A percentile compares a stretch with the other conserved stretches of the same genome.
phyloP scores from a whole-genome alignment of 2,329 filamentous ascomycete genomes.

The Phialophora verrucosa region DNA sequence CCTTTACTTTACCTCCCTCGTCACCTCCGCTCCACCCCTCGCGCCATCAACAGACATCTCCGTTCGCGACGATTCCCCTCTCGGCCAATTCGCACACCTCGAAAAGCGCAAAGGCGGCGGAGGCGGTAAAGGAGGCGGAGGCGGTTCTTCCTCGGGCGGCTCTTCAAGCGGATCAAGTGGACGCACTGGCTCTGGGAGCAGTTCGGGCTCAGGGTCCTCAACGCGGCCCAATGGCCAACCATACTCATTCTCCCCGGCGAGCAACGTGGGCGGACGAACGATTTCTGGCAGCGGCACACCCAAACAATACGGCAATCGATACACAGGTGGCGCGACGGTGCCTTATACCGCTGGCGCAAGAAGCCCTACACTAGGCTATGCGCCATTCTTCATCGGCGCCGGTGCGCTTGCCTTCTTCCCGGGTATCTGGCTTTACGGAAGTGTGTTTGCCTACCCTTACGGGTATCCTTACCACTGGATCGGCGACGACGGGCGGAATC shows the following conservation, averaged over 20 bases:
- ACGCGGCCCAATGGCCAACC: slow-evolving; percentile 27
- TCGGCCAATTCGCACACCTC: slow-evolving; percentile 31
- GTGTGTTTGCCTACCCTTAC: slow-evolving; percentile 61
- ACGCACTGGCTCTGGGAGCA: slow-evolving; percentile 16
- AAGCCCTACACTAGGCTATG: slow-evolving; percentile 55
- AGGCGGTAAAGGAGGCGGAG: slow-evolving; percentile 35
- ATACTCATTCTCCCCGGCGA: slow-evolving; percentile 35
- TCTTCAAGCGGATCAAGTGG: slow-evolving; percentile 11
- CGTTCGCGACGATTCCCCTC: slow-evolving; percentile 25
- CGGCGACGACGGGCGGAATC: slow-evolving; percentile 44
- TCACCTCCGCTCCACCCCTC: slow-evolving; percentile 28
- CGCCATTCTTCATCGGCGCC: slow-evolving; percentile 56
- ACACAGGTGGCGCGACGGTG: slow-evolving; percentile 59
- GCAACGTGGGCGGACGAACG: slow-evolving; percentile 44
- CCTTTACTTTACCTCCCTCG: slow-evolving; percentile 27
- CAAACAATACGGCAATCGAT: slow-evolving; percentile 59
- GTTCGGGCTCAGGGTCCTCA: slow-evolving; percentile 22
- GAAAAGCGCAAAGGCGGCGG: slow-evolving; percentile 41
- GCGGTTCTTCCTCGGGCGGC: slow-evolving; percentile 22
- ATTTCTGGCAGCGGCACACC: slow-evolving; percentile 49
- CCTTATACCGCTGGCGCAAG: slow-evolving; percentile 57
- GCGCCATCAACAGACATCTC: slow-evolving; percentile 27
- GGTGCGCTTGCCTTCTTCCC: slow-evolving; percentile 57
- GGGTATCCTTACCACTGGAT: slow-evolving; percentile 56
- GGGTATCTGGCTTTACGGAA: slow-evolving; percentile 61